Conservation (phyloP, 202 grass and related monocot genomes). For the Bolboschoenoplectus hybrid region DNA sequence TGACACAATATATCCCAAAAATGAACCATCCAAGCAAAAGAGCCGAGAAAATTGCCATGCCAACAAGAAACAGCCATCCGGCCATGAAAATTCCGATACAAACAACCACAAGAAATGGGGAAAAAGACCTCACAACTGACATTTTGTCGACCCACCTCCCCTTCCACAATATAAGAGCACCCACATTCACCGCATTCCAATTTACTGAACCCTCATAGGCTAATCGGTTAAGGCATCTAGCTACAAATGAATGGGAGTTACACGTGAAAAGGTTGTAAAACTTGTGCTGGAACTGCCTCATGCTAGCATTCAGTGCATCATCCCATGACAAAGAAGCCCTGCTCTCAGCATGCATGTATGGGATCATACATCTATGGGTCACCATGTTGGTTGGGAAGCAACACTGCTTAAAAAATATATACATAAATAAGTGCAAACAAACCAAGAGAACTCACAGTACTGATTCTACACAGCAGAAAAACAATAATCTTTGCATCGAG, state of each 20-base stretch:
- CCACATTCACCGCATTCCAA: slow-evolving; percentile 74
- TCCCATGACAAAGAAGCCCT: slow-evolving; percentile 86
- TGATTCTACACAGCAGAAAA: slow-evolving; percentile 21
- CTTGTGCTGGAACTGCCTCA: slow-evolving; percentile 78
- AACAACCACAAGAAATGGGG: slow-evolving; percentile 58
- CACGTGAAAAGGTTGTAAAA: slow-evolving; percentile 90
- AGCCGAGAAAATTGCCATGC: slow-evolving; percentile 57
- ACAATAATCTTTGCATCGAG: not conserved
- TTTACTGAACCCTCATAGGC: slow-evolving; percentile 57
- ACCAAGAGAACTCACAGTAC: slow-evolving; percentile 24
- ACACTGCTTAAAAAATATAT: slow-evolving; percentile 48
- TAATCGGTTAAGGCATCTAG: slow-evolving; percentile 70
- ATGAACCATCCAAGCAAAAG: slow-evolving; percentile 64
- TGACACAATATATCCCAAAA: slow-evolving; percentile 57
- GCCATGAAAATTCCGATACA: slow-evolving; percentile 69
- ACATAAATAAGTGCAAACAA: slow-evolving; percentile 10
- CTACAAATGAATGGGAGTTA: slow-evolving; percentile 78
- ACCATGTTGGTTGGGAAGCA: slow-evolving; percentile 77
- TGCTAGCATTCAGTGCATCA: slow-evolving; percentile 57
- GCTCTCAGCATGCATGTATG: slow-evolving; percentile 70
- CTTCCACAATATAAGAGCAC: slow-evolving; percentile 59
- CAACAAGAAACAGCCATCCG: slow-evolving; percentile 59
- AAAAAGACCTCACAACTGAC: slow-evolving; percentile 63
- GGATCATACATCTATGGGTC: slow-evolving; percentile 54
- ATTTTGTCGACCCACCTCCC: slow-evolving; percentile 74